phyloP scores from a whole-genome alignment of 495 filamentous ascomycete species.

The Xylaria longipes region DNA sequence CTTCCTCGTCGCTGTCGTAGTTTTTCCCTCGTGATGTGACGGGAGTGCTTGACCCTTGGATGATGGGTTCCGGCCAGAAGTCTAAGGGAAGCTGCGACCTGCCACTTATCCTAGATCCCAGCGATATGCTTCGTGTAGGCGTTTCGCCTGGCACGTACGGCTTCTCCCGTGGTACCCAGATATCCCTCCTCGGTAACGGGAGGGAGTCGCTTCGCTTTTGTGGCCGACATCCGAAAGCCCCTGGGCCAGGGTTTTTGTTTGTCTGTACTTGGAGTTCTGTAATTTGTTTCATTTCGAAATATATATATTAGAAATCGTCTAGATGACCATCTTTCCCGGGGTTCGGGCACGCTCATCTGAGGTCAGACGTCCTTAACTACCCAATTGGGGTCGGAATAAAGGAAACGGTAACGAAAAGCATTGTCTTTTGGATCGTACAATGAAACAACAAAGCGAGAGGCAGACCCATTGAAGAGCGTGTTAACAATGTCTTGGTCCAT shows the following conservation, averaged over 20 bases:
- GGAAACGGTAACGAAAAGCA: background rate
- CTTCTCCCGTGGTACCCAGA: background rate
- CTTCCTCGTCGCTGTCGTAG: constrained; percentile 31
- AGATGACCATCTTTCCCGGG: background rate
- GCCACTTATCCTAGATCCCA: background rate
- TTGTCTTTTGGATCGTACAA: background rate
- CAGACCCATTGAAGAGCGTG: background rate
- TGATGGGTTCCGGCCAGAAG: background rate
- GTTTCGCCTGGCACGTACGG: background rate
- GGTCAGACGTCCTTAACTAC: background rate
- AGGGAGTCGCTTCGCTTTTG: constrained; percentile 7
- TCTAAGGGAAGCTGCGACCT: background rate
- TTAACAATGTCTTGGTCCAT: background rate
- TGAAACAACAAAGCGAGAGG: background rate
- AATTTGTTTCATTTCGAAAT: constrained; percentile 5
- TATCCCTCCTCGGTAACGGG: background rate
- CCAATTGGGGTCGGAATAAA: background rate
- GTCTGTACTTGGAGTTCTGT: background rate
- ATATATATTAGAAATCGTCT: background rate
- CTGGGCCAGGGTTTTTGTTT: background rate
- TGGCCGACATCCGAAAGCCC: background rate
- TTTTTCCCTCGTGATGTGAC: background rate
- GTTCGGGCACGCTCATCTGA: background rate
- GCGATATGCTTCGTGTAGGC: constrained; percentile 15
- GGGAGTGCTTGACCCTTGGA: background rate